These are phyloP conservation scores for Citrullus amarus DNA, from an alignment of 306 rosid genomes.

Conservation along the genomic window DNA sequence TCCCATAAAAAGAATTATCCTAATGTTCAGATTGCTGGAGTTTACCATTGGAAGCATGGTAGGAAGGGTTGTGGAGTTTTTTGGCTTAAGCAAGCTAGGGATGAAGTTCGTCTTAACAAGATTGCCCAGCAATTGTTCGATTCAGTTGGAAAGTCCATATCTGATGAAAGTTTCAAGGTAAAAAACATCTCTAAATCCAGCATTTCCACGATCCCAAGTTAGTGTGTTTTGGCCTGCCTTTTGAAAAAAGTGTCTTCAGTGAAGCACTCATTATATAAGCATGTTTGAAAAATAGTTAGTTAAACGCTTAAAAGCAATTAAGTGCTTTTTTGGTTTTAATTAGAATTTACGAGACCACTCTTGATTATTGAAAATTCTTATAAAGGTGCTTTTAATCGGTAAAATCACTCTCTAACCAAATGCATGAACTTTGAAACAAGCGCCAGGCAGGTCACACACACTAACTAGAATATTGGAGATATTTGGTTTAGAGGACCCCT, in stretches of 20 bases:
- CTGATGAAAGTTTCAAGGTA: constrained; percentile 91
- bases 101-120: constrained; percentile 63
- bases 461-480: not conserved
- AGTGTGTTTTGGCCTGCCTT: not conserved
- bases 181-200: not conserved
- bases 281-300: not conserved
- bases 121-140: constrained; percentile 83
- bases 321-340: not conserved
- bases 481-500: not conserved
- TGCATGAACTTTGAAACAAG: not conserved
- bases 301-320: not conserved
- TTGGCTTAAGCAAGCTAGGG: constrained; percentile 92
- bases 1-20: not conserved
- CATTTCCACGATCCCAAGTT: not conserved
- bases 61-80: constrained; percentile 73
- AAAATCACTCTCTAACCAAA: not conserved
- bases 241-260: not conserved
- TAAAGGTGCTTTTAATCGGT: not conserved
- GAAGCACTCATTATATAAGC: not conserved
- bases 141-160: constrained; percentile 84
- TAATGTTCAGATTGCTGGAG: constrained; percentile 67
- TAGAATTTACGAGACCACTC: not conserved
- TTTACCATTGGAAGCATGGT: constrained; percentile 92
- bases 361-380: not conserved
- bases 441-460: not conserved